A percentile compares a stretch with the other conserved stretches of the same genome.
phyloP scores from a whole-genome alignment of 371 early-diverging fungal genomes.

The Apophysomyces sp. region DNA sequence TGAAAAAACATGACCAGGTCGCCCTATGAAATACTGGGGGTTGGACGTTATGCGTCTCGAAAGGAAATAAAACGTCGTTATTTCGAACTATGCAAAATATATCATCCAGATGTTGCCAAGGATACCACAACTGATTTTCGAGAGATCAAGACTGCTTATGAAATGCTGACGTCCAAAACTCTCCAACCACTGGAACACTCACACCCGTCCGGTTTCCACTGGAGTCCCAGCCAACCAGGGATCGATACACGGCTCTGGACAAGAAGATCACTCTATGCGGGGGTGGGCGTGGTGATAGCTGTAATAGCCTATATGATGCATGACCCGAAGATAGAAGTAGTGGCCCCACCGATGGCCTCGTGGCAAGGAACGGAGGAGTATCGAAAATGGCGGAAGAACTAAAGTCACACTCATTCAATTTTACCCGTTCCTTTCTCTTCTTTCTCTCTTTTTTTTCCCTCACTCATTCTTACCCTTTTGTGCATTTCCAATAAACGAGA shows the following conservation, averaged over 20 bases:
- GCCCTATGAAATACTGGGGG: slow-evolving; percentile 32
- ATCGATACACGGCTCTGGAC: slow-evolving; percentile 12
- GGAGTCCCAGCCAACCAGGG: neutral
- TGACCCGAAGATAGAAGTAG: neutral
- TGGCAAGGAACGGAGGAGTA: slow-evolving; percentile 19
- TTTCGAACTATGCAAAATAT: slow-evolving; percentile 28
- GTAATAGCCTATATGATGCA: neutral
- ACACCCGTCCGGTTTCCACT: neutral
- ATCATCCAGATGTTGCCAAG: slow-evolving; percentile 27
- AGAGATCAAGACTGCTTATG: slow-evolving; percentile 31
- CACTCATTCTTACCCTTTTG: slow-evolving; percentile 1
- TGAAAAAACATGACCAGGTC: slow-evolving; percentile 10
- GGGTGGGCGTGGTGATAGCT: neutral
- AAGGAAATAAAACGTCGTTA: slow-evolving; percentile 33
- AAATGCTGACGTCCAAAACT: slow-evolving; percentile 17
- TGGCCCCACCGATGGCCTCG: slow-evolving; percentile 7
- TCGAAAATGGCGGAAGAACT: slow-evolving; percentile 18
- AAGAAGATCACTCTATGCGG: neutral
- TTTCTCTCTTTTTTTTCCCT: slow-evolving; percentile 3
- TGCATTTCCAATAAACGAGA: too few species aligned
- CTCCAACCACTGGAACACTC: slow-evolving; percentile 4
- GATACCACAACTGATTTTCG: slow-evolving; percentile 11
- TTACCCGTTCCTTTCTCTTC: slow-evolving; percentile 5
- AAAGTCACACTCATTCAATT: slow-evolving; percentile 12
- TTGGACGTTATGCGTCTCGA: slow-evolving; percentile 19